phyloP scores from a whole-genome alignment of 202 grass and related monocot genomes.

The Zizania palustris region DNA sequence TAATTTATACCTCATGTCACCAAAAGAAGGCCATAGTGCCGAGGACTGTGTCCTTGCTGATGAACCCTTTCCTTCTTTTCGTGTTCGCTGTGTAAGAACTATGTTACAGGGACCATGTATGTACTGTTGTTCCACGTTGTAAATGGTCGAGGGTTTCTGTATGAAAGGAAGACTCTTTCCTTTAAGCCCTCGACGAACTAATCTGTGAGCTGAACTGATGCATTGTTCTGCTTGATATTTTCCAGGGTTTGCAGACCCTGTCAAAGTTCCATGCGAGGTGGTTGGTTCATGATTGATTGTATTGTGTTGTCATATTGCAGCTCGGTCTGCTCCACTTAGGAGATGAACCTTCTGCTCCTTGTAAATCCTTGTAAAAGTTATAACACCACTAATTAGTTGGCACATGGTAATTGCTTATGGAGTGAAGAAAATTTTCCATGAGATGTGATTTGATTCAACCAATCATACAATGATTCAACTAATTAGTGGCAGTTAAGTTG shows the following conservation, averaged over 20 bases:
- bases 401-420: background rate
- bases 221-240: slow-evolving; percentile 28
- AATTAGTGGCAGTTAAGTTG: background rate
- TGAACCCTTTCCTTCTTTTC: slow-evolving; percentile 21
- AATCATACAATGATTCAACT: background rate
- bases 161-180: background rate
- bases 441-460: too few species aligned
- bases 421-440: background rate
- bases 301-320: too few species aligned
- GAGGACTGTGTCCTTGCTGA: slow-evolving; percentile 35
- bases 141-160: slow-evolving; percentile 31
- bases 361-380: background rate
- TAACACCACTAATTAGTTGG: too few species aligned
- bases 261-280: background rate
- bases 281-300: background rate
- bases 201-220: slow-evolving; percentile 24
- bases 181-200: slow-evolving; percentile 20
- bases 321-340: too few species aligned
- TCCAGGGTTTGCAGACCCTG: background rate
- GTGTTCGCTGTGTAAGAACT: slow-evolving; percentile 29
- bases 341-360: background rate
- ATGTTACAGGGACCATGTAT: slow-evolving; percentile 30
- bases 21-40: slow-evolving; percentile 38
- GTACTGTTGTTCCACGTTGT: slow-evolving; percentile 14
- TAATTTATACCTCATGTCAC: slow-evolving; percentile 43